Conservation (phyloP, 2,329 filamentous ascomycete genomes). For the Fusarium graminum region DNA sequence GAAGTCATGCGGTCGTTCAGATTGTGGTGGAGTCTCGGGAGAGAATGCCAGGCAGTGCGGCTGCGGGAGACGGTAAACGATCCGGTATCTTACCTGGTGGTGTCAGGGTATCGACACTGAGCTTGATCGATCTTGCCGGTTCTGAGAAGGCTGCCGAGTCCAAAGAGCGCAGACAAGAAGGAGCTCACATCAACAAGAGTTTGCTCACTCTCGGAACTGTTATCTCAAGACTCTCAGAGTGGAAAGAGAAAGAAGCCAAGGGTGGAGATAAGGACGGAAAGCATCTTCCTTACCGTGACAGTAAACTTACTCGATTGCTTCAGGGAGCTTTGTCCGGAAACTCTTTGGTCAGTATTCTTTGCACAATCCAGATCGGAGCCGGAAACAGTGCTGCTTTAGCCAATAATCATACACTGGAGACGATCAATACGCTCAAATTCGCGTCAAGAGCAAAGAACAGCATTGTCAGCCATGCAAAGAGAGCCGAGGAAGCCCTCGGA, state of each 20-base stretch:
- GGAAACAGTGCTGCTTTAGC: conserved; percentile 77
- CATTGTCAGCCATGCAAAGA: conserved; percentile 96
- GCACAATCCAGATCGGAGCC: conserved; percentile 92
- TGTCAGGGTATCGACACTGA: conserved; percentile 93
- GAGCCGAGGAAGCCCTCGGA: conserved; percentile 88
- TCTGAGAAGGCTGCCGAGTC: conserved; percentile 96
- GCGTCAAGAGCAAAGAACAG: conserved; percentile 97
- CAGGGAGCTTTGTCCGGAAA: conserved; percentile 94
- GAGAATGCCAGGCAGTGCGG: conserved; percentile 71
- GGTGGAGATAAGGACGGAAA: conserved; percentile 84
- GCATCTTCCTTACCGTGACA: conserved; percentile 96
- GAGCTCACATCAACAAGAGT: conserved; percentile 98
- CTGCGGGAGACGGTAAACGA: conserved; percentile 66
- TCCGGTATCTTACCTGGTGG: conserved; percentile 83
- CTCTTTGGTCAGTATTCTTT: conserved; percentile 96
- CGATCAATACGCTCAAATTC: conserved; percentile 96
- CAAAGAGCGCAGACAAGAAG: conserved; percentile 93
- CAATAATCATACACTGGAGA: conserved; percentile 85
- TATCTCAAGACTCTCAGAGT: conserved; percentile 90
- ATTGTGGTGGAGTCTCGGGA: conserved; percentile 98
- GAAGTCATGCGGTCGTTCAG: conserved; percentile 97
- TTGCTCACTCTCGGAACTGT: conserved; percentile 94
- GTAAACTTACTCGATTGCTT: conserved; percentile 92
- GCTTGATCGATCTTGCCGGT: conserved; percentile 94
- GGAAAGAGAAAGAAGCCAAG: conserved; percentile 84